A percentile compares a stretch with the other conserved stretches of the same genome.
Conservation (phyloP, 306 rosid species). For the Gillenia trifoliata region DNA sequence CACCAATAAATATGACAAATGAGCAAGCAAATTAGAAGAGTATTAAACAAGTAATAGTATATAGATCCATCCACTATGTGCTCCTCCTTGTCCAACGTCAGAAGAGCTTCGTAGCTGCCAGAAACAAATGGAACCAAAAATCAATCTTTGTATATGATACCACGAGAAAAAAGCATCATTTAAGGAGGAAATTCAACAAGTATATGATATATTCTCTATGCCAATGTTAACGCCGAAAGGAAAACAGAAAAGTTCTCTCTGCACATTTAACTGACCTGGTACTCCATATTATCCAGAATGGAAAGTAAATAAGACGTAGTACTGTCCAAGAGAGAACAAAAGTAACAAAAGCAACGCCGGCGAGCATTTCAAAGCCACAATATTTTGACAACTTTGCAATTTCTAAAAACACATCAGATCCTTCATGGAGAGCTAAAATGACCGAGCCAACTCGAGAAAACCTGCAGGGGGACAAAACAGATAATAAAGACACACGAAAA, state of each 20-base stretch:
- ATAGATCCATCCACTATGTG: constrained; percentile 16
- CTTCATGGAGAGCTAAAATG: constrained; percentile 37
- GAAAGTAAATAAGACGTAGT: constrained; percentile 30
- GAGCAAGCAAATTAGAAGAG: constrained; percentile 28
- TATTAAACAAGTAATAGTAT: constrained; percentile 29
- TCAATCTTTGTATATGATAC: neutral
- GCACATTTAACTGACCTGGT: constrained; percentile 22
- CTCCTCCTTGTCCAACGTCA: constrained; percentile 28
- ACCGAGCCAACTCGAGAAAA: constrained; percentile 32
- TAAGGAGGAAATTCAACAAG: neutral
- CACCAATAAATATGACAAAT: constrained; percentile 34
- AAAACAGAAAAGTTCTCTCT: neutral
- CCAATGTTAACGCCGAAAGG: neutral
- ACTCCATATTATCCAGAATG: constrained; percentile 37
- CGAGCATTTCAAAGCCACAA: constrained; percentile 23
- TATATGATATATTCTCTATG: neutral
- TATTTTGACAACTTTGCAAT: constrained; percentile 35
- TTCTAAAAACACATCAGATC: constrained; percentile 33
- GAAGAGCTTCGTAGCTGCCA: constrained; percentile 31
- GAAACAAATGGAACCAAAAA: constrained; percentile 2
- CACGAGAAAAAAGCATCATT: neutral
- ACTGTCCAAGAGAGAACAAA: constrained; percentile 32
- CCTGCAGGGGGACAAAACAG: constrained; percentile 3
- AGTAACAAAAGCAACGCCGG: constrained; percentile 11
- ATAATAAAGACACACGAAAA: neutral